Evolutionary conservation across 1,284 basidiomycete genomes (phyloP).

Genomic region (Volvariella volvacea): DNA sequence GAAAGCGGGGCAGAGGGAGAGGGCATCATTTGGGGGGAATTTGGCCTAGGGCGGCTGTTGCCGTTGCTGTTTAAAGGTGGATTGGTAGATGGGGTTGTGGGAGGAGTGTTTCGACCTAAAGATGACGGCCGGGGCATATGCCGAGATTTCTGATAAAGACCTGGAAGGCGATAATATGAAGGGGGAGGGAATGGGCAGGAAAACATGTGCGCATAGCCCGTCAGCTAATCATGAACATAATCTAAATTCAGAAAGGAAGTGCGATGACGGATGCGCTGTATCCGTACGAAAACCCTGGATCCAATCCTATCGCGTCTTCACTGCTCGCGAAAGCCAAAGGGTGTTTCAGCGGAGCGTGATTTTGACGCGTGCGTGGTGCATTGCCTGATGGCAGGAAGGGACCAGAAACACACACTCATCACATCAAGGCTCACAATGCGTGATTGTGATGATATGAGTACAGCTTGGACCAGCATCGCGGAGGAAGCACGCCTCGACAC

Average conservation of each 20-base stretch:
- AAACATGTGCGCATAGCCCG: conserved; percentile 1
- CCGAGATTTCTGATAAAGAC: conserved; percentile 65
- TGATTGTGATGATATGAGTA: neutral
- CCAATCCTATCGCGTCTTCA: conserved; percentile 11
- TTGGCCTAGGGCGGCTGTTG: neutral
- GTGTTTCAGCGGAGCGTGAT: neutral
- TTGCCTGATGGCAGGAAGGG: neutral
- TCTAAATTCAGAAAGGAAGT: conserved; percentile 8
- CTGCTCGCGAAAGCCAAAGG: too few relatives aligned
- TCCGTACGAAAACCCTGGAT: conserved; percentile 8
- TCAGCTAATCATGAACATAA: neutral
- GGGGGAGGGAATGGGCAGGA: neutral
- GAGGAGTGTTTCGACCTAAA: conserved; percentile 37
- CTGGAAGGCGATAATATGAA: conserved; percentile 25
- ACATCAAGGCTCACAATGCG: neutral
- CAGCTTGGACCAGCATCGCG: neutral
- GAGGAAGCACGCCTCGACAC: conserved; percentile 3
- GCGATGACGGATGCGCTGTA: conserved; percentile 3
- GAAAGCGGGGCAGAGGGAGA: conserved; percentile 8
- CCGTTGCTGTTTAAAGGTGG: conserved; percentile 19
- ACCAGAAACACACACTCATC: conserved; percentile 1
- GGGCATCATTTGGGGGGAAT: conserved; percentile 1
- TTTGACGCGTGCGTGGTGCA: neutral
- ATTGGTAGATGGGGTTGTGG: conserved; percentile 29
- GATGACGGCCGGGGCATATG: conserved; percentile 45